phyloP scores from a whole-genome alignment of 2,329 filamentous ascomycete species.

The Canariomyces notabilis region DNA sequence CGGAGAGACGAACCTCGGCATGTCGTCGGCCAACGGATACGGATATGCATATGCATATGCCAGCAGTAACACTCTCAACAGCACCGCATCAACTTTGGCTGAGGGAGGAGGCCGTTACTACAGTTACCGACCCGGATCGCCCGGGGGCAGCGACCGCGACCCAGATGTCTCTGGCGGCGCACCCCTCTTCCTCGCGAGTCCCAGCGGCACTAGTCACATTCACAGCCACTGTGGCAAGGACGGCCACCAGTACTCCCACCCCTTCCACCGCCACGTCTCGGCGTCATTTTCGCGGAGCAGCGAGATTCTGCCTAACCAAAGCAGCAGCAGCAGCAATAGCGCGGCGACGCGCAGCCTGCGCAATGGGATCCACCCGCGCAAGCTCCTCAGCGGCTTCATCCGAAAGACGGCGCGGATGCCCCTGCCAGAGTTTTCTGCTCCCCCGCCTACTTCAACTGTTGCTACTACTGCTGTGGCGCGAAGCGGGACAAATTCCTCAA shows the following conservation, averaged over 20 bases:
- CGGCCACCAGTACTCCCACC: too few species aligned
- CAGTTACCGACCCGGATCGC: slow-evolving; percentile 42
- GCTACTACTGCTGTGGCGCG: not conserved
- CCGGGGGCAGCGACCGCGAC: slow-evolving; percentile 39
- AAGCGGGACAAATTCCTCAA: too few species aligned
- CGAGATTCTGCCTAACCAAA: slow-evolving; percentile 27
- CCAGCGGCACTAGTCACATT: not conserved
- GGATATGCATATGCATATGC: not conserved
- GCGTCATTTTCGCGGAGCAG: too few species aligned
- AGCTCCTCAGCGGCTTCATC: slow-evolving; percentile 40
- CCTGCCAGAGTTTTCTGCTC: slow-evolving; percentile 25
- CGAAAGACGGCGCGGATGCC: slow-evolving; percentile 28
- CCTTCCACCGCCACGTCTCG: too few species aligned
- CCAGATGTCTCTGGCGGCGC: slow-evolving; percentile 20
- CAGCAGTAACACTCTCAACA: slow-evolving; percentile 23
- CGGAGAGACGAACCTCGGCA: slow-evolving; percentile 31
- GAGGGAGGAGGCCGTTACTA: slow-evolving; percentile 29
- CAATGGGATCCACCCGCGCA: slow-evolving; percentile 38
- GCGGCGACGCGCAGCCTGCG: slow-evolving; percentile 34
- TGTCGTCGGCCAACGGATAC: slow-evolving; percentile 22
- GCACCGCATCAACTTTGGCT: slow-evolving; percentile 28
- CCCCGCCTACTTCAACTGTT: not conserved
- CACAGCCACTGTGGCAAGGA: slow-evolving; percentile 19
- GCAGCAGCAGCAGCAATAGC: slow-evolving; percentile 6
- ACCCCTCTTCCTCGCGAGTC: slow-evolving; percentile 13